These are phyloP conservation scores for Aspergillus haitiensis DNA, from an alignment of 495 filamentous ascomycete species.

Conservation along the genomic window DNA sequence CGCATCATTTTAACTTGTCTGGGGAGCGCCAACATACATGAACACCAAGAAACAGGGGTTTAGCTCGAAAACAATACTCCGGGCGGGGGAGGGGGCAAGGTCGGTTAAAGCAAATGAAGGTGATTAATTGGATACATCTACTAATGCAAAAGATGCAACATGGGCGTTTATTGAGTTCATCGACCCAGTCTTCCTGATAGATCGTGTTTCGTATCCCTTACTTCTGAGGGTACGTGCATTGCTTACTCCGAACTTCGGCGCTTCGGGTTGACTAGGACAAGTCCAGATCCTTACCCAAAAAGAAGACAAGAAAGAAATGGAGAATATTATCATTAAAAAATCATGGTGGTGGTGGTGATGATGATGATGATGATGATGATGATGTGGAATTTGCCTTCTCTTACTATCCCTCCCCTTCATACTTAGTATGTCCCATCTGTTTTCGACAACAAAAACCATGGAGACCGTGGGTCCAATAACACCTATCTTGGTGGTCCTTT, in stretches of 20 bases:
- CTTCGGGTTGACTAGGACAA: slow-evolving; percentile 5
- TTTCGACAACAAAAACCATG: not conserved
- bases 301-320: not conserved
- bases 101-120: not conserved
- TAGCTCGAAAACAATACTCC: not conserved
- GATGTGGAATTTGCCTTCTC: not conserved
- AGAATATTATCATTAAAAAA: not conserved
- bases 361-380: too few species aligned
- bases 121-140: not conserved
- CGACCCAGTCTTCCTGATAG: not conserved
- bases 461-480: not conserved
- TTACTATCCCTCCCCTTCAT: not conserved
- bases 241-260: slow-evolving; percentile 6
- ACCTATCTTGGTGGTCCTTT: not conserved
- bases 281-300: not conserved
- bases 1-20: not conserved
- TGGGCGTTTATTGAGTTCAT: slow-evolving; percentile 16
- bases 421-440: not conserved
- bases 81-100: not conserved
- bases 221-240: slow-evolving; percentile 12
- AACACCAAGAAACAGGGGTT: not conserved
- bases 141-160: not conserved
- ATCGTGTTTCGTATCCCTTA: slow-evolving; percentile 23
- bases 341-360: too few species aligned
- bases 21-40: not conserved